Evolutionary conservation across 169 alveolate species (phyloP), one percentile per base, ranked within the genome.

Genomic region (Eimeria tenella): DNA sequence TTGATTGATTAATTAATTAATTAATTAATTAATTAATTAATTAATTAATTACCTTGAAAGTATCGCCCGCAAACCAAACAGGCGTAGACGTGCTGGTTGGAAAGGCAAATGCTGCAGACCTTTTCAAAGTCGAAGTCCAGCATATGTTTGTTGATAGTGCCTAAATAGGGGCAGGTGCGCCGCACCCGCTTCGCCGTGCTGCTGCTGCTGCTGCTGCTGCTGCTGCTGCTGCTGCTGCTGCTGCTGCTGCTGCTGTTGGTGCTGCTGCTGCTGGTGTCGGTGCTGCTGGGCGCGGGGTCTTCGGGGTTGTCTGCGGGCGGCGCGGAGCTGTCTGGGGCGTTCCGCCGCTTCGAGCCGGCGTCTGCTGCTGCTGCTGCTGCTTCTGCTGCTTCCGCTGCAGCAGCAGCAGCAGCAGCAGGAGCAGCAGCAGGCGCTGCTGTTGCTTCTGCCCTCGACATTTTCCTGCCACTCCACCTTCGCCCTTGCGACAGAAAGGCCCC

Each of bases 101-200:
- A 97, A 90, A 99, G 98, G 55, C 99, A 98, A 70, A 99, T 97
- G 42, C 99, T 98, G 96, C 99, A 99, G 74, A 99, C 96, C 94
- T 99, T 99, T 94, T 99, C 99, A 93, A 98, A 98, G 94, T 99
- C 99, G 93, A 99, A 99, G 97, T 99, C 99, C 83, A 99, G 96
- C 90, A 99, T 95, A 89, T 98, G 98, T 95, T 99, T 94, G 88
- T 99, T 98, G 17, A 99, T 98, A 6, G 99, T 98, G 21, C 99
- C 98, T 63, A 99, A 90, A 89, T 98, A 99, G 9, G 99, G 99
- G 93, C 99, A 99, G 10, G 96, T 94, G 31, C 96, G 81, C 42
- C 95, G 58, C 75, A 21, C 25, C 21, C 68, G 75, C 65, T 93
- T 86, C 55, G 63, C 50, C 31, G 82, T 49, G 31, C 21, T 50